phyloP scores from a whole-genome alignment of 1,284 basidiomycete genomes.

The Cystobasidium pallidum region DNA sequence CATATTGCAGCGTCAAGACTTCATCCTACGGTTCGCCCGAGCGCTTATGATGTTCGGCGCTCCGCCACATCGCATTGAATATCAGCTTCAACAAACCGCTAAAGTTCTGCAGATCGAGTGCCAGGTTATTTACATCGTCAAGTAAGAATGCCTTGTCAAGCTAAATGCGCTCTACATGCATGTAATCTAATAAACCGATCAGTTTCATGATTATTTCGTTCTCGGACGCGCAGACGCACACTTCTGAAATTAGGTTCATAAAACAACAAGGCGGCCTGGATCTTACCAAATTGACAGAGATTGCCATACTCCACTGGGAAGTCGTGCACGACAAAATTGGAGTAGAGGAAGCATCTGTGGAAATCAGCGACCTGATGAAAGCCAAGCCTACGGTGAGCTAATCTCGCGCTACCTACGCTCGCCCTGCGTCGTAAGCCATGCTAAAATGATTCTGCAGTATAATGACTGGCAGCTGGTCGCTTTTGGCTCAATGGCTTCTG shows the following conservation, averaged over 20 bases:
- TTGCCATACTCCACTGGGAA: slow-evolving; percentile 78
- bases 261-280: slow-evolving; percentile 62
- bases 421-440: slow-evolving; percentile 57
- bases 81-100: slow-evolving; percentile 75
- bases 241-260: slow-evolving; percentile 73
- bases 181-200: neutral
- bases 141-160: neutral
- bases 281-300: slow-evolving; percentile 72
- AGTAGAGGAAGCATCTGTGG: slow-evolving; percentile 74
- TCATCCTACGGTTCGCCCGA: slow-evolving; percentile 77
- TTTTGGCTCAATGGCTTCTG: slow-evolving; percentile 79
- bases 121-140: slow-evolving; percentile 66
- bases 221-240: slow-evolving; percentile 79
- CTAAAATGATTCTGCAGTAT: slow-evolving; percentile 58
- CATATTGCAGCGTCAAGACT: slow-evolving; percentile 69
- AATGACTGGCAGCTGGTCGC: slow-evolving; percentile 69
- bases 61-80: slow-evolving; percentile 85
- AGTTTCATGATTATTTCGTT: slow-evolving; percentile 62
- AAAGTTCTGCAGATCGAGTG: slow-evolving; percentile 77
- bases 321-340: slow-evolving; percentile 85
- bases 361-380: slow-evolving; percentile 77
- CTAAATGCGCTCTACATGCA: too few species aligned
- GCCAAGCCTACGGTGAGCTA: slow-evolving; percentile 54
- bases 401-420: neutral
- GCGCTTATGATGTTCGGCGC: slow-evolving; percentile 79